Evolutionary conservation across 2,329 filamentous ascomycete genomes (phyloP).

Genomic region (Cytospora piceicola): DNA sequence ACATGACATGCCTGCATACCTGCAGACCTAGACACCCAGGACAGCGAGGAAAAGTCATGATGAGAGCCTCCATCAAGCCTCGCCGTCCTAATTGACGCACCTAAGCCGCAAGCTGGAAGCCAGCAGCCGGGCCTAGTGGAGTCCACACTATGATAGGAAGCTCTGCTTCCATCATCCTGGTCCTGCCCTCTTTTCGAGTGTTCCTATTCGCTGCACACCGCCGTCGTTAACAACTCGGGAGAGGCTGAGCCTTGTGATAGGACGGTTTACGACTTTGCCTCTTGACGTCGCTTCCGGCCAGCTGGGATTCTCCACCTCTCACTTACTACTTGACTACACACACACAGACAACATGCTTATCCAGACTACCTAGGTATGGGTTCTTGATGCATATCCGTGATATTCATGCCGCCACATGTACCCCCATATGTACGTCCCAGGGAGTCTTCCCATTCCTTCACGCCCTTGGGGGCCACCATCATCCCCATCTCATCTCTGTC

Average conservation of each 20-base stretch:
- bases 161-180: constrained; percentile 20
- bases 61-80: constrained; percentile 2
- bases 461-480: neutral
- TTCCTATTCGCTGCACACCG: constrained; percentile 28
- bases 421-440: neutral
- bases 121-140: constrained; percentile 27
- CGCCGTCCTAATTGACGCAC: constrained; percentile 5
- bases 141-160: constrained; percentile 17
- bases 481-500: neutral
- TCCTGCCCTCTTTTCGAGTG: constrained; percentile 4
- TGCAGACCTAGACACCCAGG: neutral
- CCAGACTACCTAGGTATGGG: neutral
- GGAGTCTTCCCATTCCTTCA: neutral
- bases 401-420: neutral
- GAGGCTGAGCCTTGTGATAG: constrained; percentile 31
- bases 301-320: constrained; percentile 14
- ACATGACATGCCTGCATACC: too few species aligned
- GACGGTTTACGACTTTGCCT: constrained; percentile 26
- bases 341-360: neutral
- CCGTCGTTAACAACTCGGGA: constrained; percentile 20
- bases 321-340: constrained; percentile 10
- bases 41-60: neutral
- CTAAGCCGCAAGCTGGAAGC: constrained; percentile 17
- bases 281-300: constrained; percentile 17
- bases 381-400: constrained; percentile 14